These are phyloP conservation scores for Rhodofomes roseus DNA, from an alignment of 1,284 basidiomycete species.

Conservation along the genomic window DNA sequence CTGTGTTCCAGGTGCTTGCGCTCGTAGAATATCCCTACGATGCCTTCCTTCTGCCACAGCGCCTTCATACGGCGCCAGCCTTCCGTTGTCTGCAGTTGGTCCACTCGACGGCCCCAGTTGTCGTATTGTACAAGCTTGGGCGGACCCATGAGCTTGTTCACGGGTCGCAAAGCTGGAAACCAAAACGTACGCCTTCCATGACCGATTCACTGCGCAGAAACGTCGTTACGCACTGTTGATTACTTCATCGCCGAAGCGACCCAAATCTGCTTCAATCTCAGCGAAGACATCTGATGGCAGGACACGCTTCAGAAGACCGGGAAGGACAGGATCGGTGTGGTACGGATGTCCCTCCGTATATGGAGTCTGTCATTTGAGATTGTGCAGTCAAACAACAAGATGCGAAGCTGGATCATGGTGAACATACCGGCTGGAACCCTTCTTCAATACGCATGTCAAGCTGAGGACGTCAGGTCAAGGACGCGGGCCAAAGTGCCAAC, in stretches of 20 bases:
- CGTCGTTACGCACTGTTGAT: constrained; percentile 39
- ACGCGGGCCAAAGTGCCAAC: too few species aligned
- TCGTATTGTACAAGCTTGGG: constrained; percentile 63
- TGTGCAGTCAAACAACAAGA: not conserved
- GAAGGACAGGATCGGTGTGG: constrained; percentile 54
- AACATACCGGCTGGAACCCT: constrained; percentile 55
- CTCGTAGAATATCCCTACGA: constrained; percentile 62
- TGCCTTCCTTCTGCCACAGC: constrained; percentile 65
- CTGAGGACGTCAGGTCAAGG: too few species aligned
- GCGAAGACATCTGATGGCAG: constrained; percentile 39
- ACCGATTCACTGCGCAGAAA: not conserved
- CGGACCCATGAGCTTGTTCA: constrained; percentile 40
- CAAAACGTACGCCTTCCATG: not conserved
- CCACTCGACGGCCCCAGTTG: constrained; percentile 65
- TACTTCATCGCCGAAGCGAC: constrained; percentile 51
- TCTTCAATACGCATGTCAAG: constrained; percentile 56
- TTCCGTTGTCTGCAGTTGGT: constrained; percentile 63
- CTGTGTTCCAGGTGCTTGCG: constrained; percentile 54
- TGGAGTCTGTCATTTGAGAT: constrained; percentile 26
- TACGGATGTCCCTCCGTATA: constrained; percentile 56
- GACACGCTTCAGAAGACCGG: constrained; percentile 50
- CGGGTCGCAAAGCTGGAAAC: constrained; percentile 38
- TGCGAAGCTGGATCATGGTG: too few species aligned
- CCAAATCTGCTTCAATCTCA: constrained; percentile 51
- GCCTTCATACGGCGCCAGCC: constrained; percentile 72